Evolutionary conservation across 78 protist genomes (phyloP).

Genomic region (Trichosphaerium sp.): DNA sequence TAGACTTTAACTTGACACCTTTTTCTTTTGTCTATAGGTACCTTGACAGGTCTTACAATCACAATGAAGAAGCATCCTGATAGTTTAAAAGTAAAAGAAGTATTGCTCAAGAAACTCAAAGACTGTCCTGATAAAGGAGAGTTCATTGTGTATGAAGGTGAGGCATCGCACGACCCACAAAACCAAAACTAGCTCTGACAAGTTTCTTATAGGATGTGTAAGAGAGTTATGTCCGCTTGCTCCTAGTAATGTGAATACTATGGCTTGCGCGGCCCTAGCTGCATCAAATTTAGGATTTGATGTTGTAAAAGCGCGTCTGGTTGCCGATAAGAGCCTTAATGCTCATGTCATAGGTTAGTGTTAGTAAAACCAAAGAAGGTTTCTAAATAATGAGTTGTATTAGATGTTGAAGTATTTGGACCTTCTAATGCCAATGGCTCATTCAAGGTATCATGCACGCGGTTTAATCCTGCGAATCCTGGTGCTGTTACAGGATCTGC

Average conservation of each 20-base stretch:
- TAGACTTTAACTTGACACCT: background rate
- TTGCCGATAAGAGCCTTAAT: constrained; percentile 2
- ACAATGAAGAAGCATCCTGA: constrained; percentile 33
- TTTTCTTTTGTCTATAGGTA: background rate
- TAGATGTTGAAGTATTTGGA: background rate
- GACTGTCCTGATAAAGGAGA: background rate
- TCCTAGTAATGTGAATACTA: constrained; percentile 46
- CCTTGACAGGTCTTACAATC: constrained; percentile 7
- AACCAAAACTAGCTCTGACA: no score
- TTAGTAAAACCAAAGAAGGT: background rate
- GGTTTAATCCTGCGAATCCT: constrained; percentile 10
- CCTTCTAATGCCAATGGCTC: background rate
- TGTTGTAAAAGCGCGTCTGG: background rate
- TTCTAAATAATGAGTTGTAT: background rate
- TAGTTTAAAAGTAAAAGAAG: background rate
- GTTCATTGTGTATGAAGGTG: constrained; percentile 10
- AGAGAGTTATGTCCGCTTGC: constrained; percentile 36
- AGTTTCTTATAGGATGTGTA: no score
- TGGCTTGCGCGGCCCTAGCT: constrained; percentile 40
- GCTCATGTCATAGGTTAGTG: constrained; percentile 30
- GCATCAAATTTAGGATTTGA: constrained; percentile 18
- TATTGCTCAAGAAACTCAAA: background rate
- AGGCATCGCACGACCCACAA: no score
- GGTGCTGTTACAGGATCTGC: constrained; percentile 39
- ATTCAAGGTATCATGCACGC: background rate